Conservation (phyloP, 148 eudicot genomes). For the Spergularia marina region DNA sequence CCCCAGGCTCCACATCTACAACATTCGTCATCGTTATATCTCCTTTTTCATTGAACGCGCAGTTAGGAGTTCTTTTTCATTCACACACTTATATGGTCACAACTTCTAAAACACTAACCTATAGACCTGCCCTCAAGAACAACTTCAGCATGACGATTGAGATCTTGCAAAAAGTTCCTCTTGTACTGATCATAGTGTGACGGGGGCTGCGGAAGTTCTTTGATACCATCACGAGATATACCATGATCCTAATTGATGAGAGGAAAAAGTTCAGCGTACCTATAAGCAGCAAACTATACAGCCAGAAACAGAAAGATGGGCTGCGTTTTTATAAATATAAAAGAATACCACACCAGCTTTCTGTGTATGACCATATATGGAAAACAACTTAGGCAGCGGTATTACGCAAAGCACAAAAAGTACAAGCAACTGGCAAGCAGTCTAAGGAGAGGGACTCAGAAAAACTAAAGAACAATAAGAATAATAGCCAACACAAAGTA, state of each 20-base stretch:
- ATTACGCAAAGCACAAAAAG: not conserved
- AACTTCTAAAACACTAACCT: slow-evolving; percentile 44
- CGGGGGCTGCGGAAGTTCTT: slow-evolving; percentile 51
- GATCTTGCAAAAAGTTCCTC: slow-evolving; percentile 71
- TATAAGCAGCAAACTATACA: not conserved
- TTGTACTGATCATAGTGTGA: slow-evolving; percentile 69
- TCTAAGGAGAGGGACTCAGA: not conserved
- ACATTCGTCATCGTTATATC: not conserved
- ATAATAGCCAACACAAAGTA: slow-evolving; percentile 26
- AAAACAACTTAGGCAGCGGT: not conserved
- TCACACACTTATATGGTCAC: slow-evolving; percentile 1
- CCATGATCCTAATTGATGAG: slow-evolving; percentile 72
- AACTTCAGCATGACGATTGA: slow-evolving; percentile 93
- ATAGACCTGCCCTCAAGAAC: slow-evolving; percentile 91
- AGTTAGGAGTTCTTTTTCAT: not conserved
- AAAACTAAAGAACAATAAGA: not conserved
- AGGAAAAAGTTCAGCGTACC: slow-evolving; percentile 8
- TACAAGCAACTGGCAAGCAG: not conserved
- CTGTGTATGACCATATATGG: not conserved
- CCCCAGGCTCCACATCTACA: slow-evolving; percentile 68
- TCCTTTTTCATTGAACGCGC: not conserved
- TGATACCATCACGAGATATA: slow-evolving; percentile 48
- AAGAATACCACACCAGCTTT: not conserved
- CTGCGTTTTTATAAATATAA: not conserved
- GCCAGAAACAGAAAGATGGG: not conserved